Evolutionary conservation across 2,329 filamentous ascomycete species (phyloP).

Genomic region (Apiospora arundinis): DNA sequence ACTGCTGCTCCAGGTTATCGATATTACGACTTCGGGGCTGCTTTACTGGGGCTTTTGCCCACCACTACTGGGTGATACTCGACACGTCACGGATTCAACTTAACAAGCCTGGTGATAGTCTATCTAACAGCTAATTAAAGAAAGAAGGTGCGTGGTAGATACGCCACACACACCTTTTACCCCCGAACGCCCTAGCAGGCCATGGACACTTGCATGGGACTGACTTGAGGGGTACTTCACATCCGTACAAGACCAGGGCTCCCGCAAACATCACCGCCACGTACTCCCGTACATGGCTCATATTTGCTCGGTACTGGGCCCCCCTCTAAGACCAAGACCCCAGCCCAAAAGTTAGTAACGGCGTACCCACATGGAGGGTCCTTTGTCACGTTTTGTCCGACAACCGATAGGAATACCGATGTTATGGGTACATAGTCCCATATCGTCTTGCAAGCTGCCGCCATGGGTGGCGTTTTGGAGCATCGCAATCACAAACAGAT

Average conservation of each 20-base stretch:
- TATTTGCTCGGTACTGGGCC: not conserved
- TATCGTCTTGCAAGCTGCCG: not conserved
- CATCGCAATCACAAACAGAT: slow-evolving; percentile 3
- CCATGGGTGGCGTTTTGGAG: slow-evolving; percentile 16
- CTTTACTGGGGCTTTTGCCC: not conserved
- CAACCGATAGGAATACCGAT: slow-evolving; percentile 14
- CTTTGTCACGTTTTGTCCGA: slow-evolving; percentile 15
- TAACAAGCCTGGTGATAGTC: slow-evolving; percentile 13
- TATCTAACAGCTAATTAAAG: slow-evolving; percentile 14
- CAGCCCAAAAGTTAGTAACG: slow-evolving; percentile 9
- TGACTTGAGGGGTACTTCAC: not conserved
- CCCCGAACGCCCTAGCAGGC: slow-evolving; percentile 7
- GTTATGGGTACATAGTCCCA: slow-evolving; percentile 15
- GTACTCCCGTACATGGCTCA: not conserved
- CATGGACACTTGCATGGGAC: not conserved
- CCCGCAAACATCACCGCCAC: slow-evolving; percentile 15
- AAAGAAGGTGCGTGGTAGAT: not conserved
- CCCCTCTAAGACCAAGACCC: slow-evolving; percentile 6
- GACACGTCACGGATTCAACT: slow-evolving; percentile 14
- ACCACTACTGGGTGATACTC: slow-evolving; percentile 18
- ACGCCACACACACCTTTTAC: slow-evolving; percentile 7
- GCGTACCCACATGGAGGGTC: slow-evolving; percentile 8
- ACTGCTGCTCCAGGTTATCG: slow-evolving; percentile 11
- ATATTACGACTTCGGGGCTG: slow-evolving; percentile 11
- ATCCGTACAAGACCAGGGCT: not conserved